phyloP scores from a whole-genome alignment of 2,329 filamentous ascomycete genomes.

The Triangularia verruculosa region DNA sequence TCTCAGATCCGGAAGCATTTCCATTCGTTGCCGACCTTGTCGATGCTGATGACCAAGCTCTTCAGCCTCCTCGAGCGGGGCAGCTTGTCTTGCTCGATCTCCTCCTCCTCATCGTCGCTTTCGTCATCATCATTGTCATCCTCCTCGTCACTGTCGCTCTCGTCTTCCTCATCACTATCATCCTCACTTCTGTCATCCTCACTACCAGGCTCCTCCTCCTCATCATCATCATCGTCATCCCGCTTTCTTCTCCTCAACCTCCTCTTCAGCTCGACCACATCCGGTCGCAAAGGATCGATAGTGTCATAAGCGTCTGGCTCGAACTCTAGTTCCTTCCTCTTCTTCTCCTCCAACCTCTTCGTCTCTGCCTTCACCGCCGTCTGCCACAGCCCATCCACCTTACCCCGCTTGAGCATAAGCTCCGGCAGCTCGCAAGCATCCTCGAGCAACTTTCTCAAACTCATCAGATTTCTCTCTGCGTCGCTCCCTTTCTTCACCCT shows the following conservation, averaged over 20 bases:
- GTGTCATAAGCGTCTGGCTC: conserved; percentile 17
- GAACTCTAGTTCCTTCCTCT: conserved; percentile 15
- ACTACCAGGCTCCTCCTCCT: neutral
- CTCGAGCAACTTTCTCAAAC: conserved; percentile 27
- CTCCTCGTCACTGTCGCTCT: neutral
- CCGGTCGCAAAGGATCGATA: neutral
- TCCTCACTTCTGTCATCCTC: conserved; percentile 21
- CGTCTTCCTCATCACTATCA: conserved; percentile 21
- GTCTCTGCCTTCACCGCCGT: conserved; percentile 14
- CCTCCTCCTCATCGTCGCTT: neutral
- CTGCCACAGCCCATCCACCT: neutral
- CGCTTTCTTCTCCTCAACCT: neutral
- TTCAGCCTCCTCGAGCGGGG: conserved; percentile 2
- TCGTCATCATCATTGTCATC: neutral
- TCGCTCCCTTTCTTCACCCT: conserved; percentile 15
- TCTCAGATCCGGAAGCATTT: conserved; percentile 16
- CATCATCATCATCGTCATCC: neutral
- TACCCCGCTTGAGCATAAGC: conserved; percentile 17
- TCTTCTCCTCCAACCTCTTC: conserved; percentile 12
- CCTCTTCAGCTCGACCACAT: neutral
- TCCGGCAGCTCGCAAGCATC: conserved; percentile 23
- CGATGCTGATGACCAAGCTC: conserved; percentile 19
- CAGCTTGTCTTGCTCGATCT: neutral
- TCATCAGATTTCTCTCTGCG: conserved; percentile 9
- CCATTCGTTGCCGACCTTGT: conserved; percentile 6